Percentiles rank a stretch among this genome's conserved stretches.
Conservation (phyloP, 768 basidiomycete genomes). For the Fomitopsis serialis region DNA sequence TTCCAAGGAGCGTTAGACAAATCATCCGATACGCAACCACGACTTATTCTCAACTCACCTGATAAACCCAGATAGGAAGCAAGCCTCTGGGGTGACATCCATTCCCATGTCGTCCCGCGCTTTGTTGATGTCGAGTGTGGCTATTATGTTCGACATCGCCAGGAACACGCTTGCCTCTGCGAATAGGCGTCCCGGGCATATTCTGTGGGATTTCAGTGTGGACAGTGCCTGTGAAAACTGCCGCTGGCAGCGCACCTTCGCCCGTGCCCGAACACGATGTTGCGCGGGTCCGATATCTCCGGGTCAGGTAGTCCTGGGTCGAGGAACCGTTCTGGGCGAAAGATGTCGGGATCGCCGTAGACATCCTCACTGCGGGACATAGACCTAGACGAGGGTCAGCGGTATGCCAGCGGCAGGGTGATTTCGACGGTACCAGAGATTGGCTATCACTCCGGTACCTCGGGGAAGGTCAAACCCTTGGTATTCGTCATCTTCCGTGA, state of each 20-base stretch:
- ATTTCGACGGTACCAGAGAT: slow-evolving; percentile 14
- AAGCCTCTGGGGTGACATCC: slow-evolving; percentile 26
- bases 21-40: too few species aligned
- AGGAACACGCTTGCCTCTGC: slow-evolving; percentile 42
- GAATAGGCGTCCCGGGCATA: slow-evolving; percentile 49
- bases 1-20: not conserved
- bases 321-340: slow-evolving; percentile 17
- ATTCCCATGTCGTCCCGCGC: slow-evolving; percentile 34
- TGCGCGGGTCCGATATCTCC: slow-evolving; percentile 1
- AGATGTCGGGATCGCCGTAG: slow-evolving; percentile 15
- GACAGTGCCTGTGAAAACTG: not conserved
- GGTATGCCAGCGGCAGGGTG: not conserved
- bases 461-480: slow-evolving; percentile 12
- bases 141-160: slow-evolving; percentile 36
- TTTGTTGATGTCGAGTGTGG: slow-evolving; percentile 40
- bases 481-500: slow-evolving; percentile 15
- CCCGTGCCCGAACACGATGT: slow-evolving; percentile 9
- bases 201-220: slow-evolving; percentile 7
- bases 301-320: not conserved
- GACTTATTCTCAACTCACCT: not conserved
- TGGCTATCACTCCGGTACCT: slow-evolving; percentile 11
- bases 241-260: not conserved
- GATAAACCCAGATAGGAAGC: not conserved
- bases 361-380: slow-evolving; percentile 11
- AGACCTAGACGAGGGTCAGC: slow-evolving; percentile 6